Conservation (phyloP, 345 rosid species). For the Leavenworthia alabamica region DNA sequence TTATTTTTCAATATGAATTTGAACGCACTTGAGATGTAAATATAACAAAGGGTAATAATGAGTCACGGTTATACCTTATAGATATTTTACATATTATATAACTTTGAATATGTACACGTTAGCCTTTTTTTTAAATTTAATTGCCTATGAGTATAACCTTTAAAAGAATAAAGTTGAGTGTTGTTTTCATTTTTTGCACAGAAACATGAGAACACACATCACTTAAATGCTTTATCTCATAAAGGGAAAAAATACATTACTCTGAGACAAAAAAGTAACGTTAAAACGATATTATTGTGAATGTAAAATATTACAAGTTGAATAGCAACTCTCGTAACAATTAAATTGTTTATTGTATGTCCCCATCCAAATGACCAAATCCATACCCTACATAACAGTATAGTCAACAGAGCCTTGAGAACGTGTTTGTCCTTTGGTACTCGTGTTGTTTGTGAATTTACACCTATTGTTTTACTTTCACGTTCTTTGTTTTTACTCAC, state of each 20-base stretch:
- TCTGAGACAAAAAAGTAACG: neutral
- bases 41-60: neutral
- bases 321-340: neutral
- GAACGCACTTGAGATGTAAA: neutral
- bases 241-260: neutral
- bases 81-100: neutral
- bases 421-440: constrained; percentile 12
- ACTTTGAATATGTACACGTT: neutral
- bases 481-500: neutral
- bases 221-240: neutral
- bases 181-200: neutral
- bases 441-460: neutral
- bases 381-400: neutral
- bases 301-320: neutral
- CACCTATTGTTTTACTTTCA: neutral
- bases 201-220: neutral
- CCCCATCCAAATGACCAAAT: neutral
- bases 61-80: neutral
- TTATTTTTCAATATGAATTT: neutral
- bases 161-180: neutral
- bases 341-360: neutral
- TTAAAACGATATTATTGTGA: neutral
- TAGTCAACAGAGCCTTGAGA: neutral
- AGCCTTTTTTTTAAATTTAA: neutral
- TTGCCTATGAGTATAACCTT: neutral